A percentile compares a stretch with the other conserved stretches of the same genome.
Conservation (phyloP, 768 basidiomycete genomes). For the Tulasnella sp. region DNA sequence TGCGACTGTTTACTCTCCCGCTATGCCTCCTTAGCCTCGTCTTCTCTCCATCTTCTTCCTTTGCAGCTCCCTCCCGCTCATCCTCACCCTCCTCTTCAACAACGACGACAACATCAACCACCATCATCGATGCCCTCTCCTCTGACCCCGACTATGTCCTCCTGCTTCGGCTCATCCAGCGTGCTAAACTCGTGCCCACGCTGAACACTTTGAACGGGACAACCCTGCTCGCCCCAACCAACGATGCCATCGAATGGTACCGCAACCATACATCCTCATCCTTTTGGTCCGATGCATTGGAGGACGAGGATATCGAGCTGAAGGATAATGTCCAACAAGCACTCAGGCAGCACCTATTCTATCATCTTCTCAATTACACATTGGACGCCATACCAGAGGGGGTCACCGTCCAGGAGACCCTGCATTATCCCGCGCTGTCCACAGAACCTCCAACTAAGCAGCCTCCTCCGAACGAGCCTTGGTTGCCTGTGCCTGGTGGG, state of each 20-base stretch:
- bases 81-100: not conserved
- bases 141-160: slow-evolving; percentile 67
- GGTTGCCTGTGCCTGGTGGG: slow-evolving; percentile 77
- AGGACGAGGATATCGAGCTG: slow-evolving; percentile 28
- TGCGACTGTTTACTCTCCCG: too few relatives aligned
- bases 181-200: slow-evolving; percentile 79
- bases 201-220: slow-evolving; percentile 73
- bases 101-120: slow-evolving; percentile 25
- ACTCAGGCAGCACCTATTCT: slow-evolving; percentile 85
- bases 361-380: slow-evolving; percentile 83
- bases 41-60: not conserved
- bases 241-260: slow-evolving; percentile 68
- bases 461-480: slow-evolving; percentile 69
- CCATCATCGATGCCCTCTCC: slow-evolving; percentile 69
- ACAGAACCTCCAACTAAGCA: slow-evolving; percentile 52
- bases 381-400: slow-evolving; percentile 35
- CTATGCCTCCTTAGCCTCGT: too few relatives aligned
- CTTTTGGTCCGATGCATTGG: slow-evolving; percentile 33
- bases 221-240: slow-evolving; percentile 92
- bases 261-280: slow-evolving; percentile 25
- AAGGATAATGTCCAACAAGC: slow-evolving; percentile 75
- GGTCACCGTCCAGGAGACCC: slow-evolving; percentile 41
- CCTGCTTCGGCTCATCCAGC: slow-evolving; percentile 67
- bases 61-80: not conserved
- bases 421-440: slow-evolving; percentile 57